Conservation (phyloP, 2,329 filamentous ascomycete species). For the Elsinoe perseae region DNA sequence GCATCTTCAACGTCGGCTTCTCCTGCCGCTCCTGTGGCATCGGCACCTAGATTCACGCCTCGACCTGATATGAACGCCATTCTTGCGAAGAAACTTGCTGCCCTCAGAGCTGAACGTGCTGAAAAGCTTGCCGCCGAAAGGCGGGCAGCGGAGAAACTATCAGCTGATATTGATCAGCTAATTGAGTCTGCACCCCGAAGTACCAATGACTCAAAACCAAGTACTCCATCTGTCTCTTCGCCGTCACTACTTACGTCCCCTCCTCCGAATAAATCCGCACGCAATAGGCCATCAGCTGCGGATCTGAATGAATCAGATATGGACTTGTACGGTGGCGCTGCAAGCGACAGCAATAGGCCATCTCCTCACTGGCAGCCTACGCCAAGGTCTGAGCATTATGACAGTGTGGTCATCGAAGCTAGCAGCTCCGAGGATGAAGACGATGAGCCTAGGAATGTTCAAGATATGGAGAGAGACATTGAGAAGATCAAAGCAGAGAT, state of each 20-base stretch:
- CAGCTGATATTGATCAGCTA: not conserved
- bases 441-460: constrained; percentile 32
- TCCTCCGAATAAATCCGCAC: not conserved
- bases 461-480: constrained; percentile 12
- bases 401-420: constrained; percentile 71
- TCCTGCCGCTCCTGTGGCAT: not conserved
- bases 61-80: constrained; percentile 3
- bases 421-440: constrained; percentile 59
- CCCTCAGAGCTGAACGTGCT: constrained; percentile 2
- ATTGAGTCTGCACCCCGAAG: not conserved
- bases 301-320: constrained; percentile 2
- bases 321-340: not conserved
- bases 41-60: constrained; percentile 1
- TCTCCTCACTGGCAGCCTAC: not conserved
- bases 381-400: constrained; percentile 31
- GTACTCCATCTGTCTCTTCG: not conserved
- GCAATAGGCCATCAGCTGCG: not conserved
- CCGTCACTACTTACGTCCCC: not conserved
- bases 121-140: constrained; percentile 1
- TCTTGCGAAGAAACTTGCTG: constrained; percentile 5
- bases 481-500: constrained; percentile 3
- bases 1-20: not conserved
- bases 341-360: constrained; percentile 1
- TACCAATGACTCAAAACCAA: not conserved
- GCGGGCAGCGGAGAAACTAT: not conserved